Conservation (phyloP, 2,329 filamentous ascomycete genomes). For the Ustilaginoidea virens region DNA sequence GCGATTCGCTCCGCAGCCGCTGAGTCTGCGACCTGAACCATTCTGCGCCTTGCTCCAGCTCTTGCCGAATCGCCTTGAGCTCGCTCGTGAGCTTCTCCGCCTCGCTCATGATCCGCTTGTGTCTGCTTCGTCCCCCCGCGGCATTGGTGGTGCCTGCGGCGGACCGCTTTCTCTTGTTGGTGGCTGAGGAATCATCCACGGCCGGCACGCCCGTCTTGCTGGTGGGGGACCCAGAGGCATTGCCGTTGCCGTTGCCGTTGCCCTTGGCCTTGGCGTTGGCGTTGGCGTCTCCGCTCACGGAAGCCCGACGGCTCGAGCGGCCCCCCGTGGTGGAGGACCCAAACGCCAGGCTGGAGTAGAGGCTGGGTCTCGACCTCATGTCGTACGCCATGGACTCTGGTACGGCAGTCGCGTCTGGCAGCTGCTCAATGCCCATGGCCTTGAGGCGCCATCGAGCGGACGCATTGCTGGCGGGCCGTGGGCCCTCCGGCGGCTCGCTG, state of each 20-base stretch:
- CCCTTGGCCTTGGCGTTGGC: too few species aligned
- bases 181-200: conserved; percentile 2
- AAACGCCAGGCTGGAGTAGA: conserved; percentile 1
- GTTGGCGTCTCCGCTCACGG: background rate
- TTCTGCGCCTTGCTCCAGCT: conserved; percentile 29
- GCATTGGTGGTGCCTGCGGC: conserved; percentile 12
- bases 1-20: conserved; percentile 21
- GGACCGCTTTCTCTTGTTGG: conserved; percentile 18
- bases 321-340: background rate
- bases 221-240: background rate
- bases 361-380: conserved; percentile 10
- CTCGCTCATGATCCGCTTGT: conserved; percentile 27
- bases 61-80: conserved; percentile 24
- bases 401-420: conserved; percentile 36
- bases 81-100: conserved; percentile 24
- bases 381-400: conserved; percentile 34
- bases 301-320: conserved; percentile 2
- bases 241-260: background rate
- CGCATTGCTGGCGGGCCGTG: conserved; percentile 18
- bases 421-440: conserved; percentile 34
- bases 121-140: conserved; percentile 11
- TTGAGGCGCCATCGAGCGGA: conserved; percentile 31
- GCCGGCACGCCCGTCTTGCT: conserved; percentile 3
- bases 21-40: conserved; percentile 32
- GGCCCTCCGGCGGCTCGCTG: conserved; percentile 11